Evolutionary conservation across 2,329 filamentous ascomycete genomes (phyloP), one percentile per base, ranked within the genome.

Genomic region (Paraphaeosphaeria minitans): DNA sequence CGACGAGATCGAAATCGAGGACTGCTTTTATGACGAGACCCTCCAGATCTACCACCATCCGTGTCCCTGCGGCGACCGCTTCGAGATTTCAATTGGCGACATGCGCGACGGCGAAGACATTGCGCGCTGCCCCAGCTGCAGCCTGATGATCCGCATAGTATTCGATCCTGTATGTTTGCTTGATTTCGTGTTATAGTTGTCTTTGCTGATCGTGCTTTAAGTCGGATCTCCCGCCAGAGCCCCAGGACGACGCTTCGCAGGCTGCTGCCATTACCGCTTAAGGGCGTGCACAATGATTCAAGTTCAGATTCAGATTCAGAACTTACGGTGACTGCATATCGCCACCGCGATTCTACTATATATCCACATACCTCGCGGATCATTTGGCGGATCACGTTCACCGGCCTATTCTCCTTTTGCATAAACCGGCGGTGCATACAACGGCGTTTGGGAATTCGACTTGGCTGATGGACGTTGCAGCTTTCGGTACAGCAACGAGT

Each of bases 1-100:
- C 83, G 94, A 98, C 74, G 94, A 97, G 79, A 93, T 98, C 78
- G 94, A 98, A 77, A 97, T 98, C 81, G 94, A 98, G 78, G 95
- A 99, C 79, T 75, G 73, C 61, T 91, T 97, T 76, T 98, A 97
- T 82, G 94, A 98, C 74, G 94, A 97, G 79, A 94, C 84, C 4
- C 85, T 93, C 42, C 89, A 97, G 77, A 89, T 97, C 68, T 99
- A 97, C 81, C 90, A 94, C 80, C 97, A 96, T 77, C 95, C 95
- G 14, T 99, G 95, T 77, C 95, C 95, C 1, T 99, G 95, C 79
- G 95, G 95, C 81, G 95, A 99, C 80, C 87, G 91, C 60, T 99
- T 99, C 81, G 91, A 97, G 81, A 97, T 95, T 73, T 86, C 85
- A 21, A 87, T 98, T 56, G 87, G 84, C 56, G 93, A 98, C 76